A percentile compares a stretch with the other conserved stretches of the same genome.
These are phyloP conservation scores for Seminavis robusta DNA, from an alignment of 108 stramenopile genomes.

Conservation along the genomic window DNA sequence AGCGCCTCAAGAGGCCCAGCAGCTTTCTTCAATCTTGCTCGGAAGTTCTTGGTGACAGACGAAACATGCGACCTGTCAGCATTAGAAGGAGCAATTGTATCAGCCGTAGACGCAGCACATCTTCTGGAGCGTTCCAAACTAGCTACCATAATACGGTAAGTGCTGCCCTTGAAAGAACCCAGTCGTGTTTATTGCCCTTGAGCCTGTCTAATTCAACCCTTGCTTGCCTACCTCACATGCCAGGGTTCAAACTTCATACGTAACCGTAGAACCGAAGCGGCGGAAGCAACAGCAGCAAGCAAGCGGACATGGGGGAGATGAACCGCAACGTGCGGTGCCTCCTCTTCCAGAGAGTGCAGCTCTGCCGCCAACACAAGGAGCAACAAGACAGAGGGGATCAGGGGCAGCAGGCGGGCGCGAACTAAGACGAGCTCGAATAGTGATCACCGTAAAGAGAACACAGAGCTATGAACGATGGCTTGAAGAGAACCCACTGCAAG, in stretches of 20 bases:
- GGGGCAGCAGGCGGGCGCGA: constrained; percentile 27
- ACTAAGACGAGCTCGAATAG: constrained; percentile 71
- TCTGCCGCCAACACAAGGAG: too few species aligned
- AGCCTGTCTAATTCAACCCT: not conserved
- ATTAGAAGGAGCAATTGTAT: constrained; percentile 82
- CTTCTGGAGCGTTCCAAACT: constrained; percentile 77
- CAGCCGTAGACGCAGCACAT: constrained; percentile 84
- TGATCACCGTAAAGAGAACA: constrained; percentile 72
- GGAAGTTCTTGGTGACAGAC: constrained; percentile 81
- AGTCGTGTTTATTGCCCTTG: constrained; percentile 1
- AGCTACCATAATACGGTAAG: constrained; percentile 72
- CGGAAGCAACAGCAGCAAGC: constrained; percentile 22
- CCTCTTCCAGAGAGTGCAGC: too few species aligned
- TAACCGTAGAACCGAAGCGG: constrained; percentile 68
- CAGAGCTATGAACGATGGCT: constrained; percentile 76
- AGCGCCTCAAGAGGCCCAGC: constrained; percentile 79
- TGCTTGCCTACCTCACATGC: not conserved
- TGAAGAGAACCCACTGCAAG: constrained; percentile 68
- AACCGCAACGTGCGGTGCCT: too few species aligned
- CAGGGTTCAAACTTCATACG: constrained; percentile 76
- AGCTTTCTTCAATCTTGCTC: constrained; percentile 79
- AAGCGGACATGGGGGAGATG: too few species aligned
- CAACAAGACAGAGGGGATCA: constrained; percentile 6
- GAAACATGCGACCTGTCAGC: constrained; percentile 80
- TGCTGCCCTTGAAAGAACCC: not conserved